Evolutionary conservation across 1,284 basidiomycete species (phyloP), one percentile per base, ranked within the genome.

Genomic region (Porphyrellus sp.): DNA sequence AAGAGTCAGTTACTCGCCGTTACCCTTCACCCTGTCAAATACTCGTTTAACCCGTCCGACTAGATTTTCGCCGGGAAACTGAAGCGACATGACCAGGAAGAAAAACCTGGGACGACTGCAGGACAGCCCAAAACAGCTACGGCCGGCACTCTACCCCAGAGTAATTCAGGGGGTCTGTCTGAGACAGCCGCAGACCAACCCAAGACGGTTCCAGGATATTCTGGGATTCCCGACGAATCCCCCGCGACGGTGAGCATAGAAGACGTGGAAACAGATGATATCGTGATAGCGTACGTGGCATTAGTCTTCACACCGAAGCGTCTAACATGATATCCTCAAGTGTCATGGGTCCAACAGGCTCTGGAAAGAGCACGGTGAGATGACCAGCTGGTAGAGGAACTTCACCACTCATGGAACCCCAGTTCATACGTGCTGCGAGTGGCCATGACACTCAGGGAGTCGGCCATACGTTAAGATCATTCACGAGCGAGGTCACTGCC

Each of bases 371-470:
- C 38, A 46, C 53, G 52, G 66, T 61, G 21, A 51, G 59, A 37
- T 20, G 8, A 20, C 24, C 7, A n/a, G 1, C 8, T 24, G 21
- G 5, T 23, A 23, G 16, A 21, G 5, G 16, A 16, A 15, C n/a
- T 28, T 15, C 5, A 15, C 27, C 7, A 30, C 30, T 50, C 24
- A 60, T 24, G 24, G n/a, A 0, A 7, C 8, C 4, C 28, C 11
- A 70, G 69, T 65, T 71, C 51, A 58, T 71, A 49, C 42, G 59
- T 16, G 25, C 39, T 11, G 62, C 57, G 18, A 54, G 58, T 54
- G 53, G 57, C 41, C 6, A 35, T 45, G 30, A 25, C 34, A 24
- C 18, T 41, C 11, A 28, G 18, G 37, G 52, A 52, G 21, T 52
- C 18, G 62, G 41, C 34, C 58, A 49, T 49, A n/a, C 6, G 33